Evolutionary conservation across 2,329 filamentous ascomycete genomes (phyloP).

Genomic region (Botrytis cinerea): DNA sequence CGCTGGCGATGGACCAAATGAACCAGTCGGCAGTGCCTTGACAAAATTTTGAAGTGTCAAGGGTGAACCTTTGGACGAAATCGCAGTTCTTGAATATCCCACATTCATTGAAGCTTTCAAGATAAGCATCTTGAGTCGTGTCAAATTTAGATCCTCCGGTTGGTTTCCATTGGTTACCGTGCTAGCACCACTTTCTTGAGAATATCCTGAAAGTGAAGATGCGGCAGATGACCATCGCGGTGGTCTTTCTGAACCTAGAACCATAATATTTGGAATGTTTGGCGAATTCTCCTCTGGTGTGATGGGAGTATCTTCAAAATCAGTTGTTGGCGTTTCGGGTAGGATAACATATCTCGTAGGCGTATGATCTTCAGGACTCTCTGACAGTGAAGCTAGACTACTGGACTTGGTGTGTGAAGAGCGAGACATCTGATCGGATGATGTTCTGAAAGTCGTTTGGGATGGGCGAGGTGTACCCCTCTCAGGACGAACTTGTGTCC

Average conservation of each 20-base stretch:
- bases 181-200: conserved; percentile 68
- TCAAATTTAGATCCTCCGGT: conserved; percentile 73
- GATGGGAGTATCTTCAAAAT: conserved; percentile 87
- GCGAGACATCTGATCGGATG: conserved; percentile 36
- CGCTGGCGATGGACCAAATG: conserved; percentile 73
- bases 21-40: conserved; percentile 70
- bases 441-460: conserved; percentile 65
- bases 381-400: conserved; percentile 52
- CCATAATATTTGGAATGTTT: conserved; percentile 82
- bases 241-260: conserved; percentile 71
- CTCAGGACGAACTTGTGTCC: conserved; percentile 85
- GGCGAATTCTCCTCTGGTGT: conserved; percentile 77
- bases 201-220: conserved; percentile 77
- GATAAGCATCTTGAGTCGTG: conserved; percentile 75
- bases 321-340: conserved; percentile 90
- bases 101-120: conserved; percentile 84
- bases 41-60: conserved; percentile 72
- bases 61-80: conserved; percentile 44
- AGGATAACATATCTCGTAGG: conserved; percentile 24
- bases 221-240: conserved; percentile 70
- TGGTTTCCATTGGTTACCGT: conserved; percentile 68
- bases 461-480: conserved; percentile 80
- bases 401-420: conserved; percentile 34
- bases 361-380: conserved; percentile 47
- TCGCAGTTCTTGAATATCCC: conserved; percentile 65